Percentiles rank a stretch among this genome's conserved stretches.
phyloP scores from a whole-genome alignment of 345 rosid species.

The Diplotaxis tenuifolia region DNA sequence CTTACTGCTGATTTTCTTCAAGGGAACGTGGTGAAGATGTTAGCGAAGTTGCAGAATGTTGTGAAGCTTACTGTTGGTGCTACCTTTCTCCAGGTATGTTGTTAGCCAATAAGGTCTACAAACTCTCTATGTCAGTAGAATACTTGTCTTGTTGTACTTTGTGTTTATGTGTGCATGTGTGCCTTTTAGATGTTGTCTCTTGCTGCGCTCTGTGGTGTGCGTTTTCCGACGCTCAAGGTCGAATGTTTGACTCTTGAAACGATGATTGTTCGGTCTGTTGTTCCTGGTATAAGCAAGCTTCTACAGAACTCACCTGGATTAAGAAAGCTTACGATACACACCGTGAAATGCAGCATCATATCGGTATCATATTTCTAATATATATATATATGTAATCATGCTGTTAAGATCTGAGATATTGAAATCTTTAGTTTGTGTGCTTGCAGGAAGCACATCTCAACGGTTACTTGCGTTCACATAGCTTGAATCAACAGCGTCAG shows the following conservation, averaged over 20 bases:
- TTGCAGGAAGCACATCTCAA: conserved; percentile 32
- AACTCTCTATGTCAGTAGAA: no score
- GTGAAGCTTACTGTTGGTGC: conserved; percentile 32
- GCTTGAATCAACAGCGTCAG: conserved; percentile 15
- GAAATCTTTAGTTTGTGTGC: neutral
- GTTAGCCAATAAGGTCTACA: neutral
- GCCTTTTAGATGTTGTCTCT: conserved; percentile 33
- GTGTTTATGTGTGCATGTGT: neutral
- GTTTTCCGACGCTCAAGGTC: conserved; percentile 28
- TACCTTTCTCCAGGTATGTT: conserved; percentile 35
- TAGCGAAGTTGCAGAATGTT: conserved; percentile 16
- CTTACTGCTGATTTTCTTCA: conserved; percentile 18
- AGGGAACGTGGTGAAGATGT: conserved; percentile 26
- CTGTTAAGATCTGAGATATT: neutral
- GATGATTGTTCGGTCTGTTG: conserved; percentile 31
- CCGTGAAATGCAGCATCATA: conserved; percentile 28
- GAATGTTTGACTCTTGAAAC: conserved; percentile 32
- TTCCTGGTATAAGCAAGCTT: conserved; percentile 34
- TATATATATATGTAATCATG: no score
- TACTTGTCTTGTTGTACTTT: conserved; percentile 4
- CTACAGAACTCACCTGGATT: conserved; percentile 36
- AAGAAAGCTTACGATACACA: conserved; percentile 36
- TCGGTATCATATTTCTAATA: conserved; percentile 20
- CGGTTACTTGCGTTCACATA: conserved; percentile 18
- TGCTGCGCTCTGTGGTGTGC: conserved; percentile 22